These are phyloP conservation scores for Pseudozyma flocculosa DNA, from an alignment of 1,284 basidiomycete genomes.

Conservation along the genomic window DNA sequence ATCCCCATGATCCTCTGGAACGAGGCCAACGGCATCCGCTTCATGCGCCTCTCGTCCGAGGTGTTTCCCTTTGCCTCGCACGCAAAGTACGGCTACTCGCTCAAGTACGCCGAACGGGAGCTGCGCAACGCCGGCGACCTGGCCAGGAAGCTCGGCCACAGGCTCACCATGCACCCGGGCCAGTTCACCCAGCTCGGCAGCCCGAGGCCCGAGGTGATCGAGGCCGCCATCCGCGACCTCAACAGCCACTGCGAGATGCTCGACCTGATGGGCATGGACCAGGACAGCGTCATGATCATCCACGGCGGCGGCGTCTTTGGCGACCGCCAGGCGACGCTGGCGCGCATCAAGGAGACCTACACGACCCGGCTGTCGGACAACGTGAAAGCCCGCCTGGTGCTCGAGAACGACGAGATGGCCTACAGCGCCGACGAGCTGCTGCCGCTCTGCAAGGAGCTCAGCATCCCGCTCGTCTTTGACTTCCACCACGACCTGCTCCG, in stretches of 20 bases:
- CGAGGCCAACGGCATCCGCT: slow-evolving; percentile 47
- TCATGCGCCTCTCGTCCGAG: slow-evolving; percentile 62
- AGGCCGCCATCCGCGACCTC: slow-evolving; percentile 74
- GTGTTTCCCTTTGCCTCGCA: slow-evolving; percentile 91
- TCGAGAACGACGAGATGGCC: slow-evolving; percentile 91
- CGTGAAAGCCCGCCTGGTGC: slow-evolving; percentile 72
- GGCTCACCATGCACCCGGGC: slow-evolving; percentile 83
- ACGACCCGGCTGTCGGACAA: slow-evolving; percentile 65
- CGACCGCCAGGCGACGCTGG: slow-evolving; percentile 72
- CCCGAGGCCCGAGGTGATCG: slow-evolving; percentile 71
- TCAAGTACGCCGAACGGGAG: slow-evolving; percentile 69
- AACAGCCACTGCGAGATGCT: slow-evolving; percentile 83
- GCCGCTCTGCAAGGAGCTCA: slow-evolving; percentile 76
- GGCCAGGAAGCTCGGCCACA: slow-evolving; percentile 74
- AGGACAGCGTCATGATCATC: slow-evolving; percentile 76
- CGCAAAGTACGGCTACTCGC: slow-evolving; percentile 72
- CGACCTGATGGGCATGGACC: slow-evolving; percentile 74
- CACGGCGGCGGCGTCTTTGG: slow-evolving; percentile 72
- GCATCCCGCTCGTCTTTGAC: slow-evolving; percentile 67
- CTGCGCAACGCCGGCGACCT: slow-evolving; percentile 68
- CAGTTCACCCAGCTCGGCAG: slow-evolving; percentile 79
- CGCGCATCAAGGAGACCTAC: slow-evolving; percentile 73
- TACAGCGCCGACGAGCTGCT: slow-evolving; percentile 84
- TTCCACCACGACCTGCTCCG: slow-evolving; percentile 57
- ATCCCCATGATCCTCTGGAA: slow-evolving; percentile 69